These are phyloP conservation scores for Penstemon davidsonii DNA, from an alignment of 257 asterid genomes.

Conservation along the genomic window DNA sequence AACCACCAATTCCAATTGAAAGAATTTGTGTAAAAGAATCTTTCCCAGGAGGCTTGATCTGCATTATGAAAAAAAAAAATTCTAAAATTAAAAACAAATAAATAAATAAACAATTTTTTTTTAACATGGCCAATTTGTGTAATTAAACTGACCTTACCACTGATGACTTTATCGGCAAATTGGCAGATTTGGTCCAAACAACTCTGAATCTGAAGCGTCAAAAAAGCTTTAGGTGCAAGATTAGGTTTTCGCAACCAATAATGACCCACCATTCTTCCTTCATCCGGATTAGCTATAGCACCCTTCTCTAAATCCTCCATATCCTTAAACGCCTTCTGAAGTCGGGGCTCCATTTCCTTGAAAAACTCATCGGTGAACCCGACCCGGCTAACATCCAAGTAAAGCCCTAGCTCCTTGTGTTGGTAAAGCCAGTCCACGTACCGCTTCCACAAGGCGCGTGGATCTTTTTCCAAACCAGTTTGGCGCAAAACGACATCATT, in stretches of 20 bases:
- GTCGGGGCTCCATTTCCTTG: conserved; percentile 78
- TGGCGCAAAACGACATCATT: conserved; percentile 36
- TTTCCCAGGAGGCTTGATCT: conserved; percentile 72
- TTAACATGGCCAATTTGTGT: too few species aligned
- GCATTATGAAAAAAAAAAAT: conserved; percentile 26
- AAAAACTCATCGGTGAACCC: conserved; percentile 79
- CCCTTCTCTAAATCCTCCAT: conserved; percentile 94
- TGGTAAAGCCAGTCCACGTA: conserved; percentile 94
- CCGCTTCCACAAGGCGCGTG: conserved; percentile 74
- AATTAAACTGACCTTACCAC: conserved; percentile 82
- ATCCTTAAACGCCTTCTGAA: conserved; percentile 68
- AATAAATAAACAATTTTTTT: neutral
- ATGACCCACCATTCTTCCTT: conserved; percentile 98
- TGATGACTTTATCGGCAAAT: conserved; percentile 85
- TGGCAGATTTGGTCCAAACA: conserved; percentile 58
- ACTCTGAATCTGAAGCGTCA: conserved; percentile 66
- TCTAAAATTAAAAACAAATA: neutral
- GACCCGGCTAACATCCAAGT: conserved; percentile 86
- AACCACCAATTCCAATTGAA: conserved; percentile 97
- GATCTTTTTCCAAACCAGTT: conserved; percentile 49
- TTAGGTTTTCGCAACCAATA: conserved; percentile 86
- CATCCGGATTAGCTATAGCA: conserved; percentile 95
- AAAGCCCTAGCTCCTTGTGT: conserved; percentile 91
- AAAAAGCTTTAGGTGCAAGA: conserved; percentile 70
- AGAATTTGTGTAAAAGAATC: conserved; percentile 86